Conservation (phyloP, 768 basidiomycete species). For the Hydnomerulius pinastri region DNA sequence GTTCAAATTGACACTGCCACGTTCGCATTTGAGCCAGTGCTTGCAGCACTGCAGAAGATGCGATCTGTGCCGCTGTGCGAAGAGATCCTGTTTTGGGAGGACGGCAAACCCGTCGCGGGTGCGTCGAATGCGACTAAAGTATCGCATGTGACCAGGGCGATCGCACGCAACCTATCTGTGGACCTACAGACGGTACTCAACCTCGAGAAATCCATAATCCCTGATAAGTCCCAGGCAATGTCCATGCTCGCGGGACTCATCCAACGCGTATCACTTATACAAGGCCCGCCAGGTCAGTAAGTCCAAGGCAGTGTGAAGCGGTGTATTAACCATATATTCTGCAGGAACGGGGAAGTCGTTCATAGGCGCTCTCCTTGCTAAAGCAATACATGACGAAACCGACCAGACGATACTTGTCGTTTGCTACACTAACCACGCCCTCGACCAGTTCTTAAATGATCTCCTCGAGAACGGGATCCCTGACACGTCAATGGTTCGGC, state of each 20-base stretch:
- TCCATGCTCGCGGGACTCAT: constrained; percentile 55
- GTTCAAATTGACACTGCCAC: constrained; percentile 64
- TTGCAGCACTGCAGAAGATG: constrained; percentile 56
- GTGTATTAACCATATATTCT: neutral
- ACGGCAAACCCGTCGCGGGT: constrained; percentile 21
- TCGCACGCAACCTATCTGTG: constrained; percentile 33
- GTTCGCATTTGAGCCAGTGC: constrained; percentile 64
- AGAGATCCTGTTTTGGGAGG: constrained; percentile 59
- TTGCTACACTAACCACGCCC: constrained; percentile 75
- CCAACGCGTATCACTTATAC: constrained; percentile 61
- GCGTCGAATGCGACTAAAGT: constrained; percentile 5
- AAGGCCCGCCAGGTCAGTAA: constrained; percentile 68
- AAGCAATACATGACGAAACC: constrained; percentile 53
- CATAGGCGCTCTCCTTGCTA: constrained; percentile 67
- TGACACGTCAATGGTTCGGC: constrained; percentile 47
- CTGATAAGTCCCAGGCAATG: constrained; percentile 53
- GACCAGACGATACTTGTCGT: constrained; percentile 60
- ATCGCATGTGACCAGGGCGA: constrained; percentile 25
- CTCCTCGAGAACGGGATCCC: constrained; percentile 63
- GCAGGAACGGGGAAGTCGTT: constrained; percentile 77
- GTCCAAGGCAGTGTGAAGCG: neutral
- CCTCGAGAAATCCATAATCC: constrained; percentile 39
- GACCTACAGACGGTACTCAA: constrained; percentile 44
- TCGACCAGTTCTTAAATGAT: constrained; percentile 69
- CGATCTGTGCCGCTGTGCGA: constrained; percentile 46